Evolutionary conservation across 768 basidiomycete genomes (phyloP).

Genomic region (Phanerodontia chrysosporium): DNA sequence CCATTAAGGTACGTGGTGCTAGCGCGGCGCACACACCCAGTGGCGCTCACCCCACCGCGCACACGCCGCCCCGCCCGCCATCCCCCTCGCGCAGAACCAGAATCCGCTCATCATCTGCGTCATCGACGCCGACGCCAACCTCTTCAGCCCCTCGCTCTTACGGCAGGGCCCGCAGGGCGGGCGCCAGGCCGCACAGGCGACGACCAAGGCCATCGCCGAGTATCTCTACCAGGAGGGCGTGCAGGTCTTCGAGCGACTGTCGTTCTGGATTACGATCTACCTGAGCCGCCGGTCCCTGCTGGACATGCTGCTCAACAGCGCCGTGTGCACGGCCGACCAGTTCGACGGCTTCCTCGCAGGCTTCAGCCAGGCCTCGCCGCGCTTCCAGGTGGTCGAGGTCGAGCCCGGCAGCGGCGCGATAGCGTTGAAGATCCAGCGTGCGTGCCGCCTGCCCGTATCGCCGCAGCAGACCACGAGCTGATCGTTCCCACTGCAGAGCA

Average conservation of each 20-base stretch:
- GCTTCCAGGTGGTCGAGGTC: constrained; percentile 68
- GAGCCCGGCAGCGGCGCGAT: constrained; percentile 58
- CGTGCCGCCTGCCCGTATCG: not conserved
- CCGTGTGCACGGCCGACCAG: constrained; percentile 59
- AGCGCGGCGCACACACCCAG: not conserved
- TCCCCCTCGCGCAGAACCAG: constrained; percentile 60
- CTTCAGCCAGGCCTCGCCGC: constrained; percentile 69
- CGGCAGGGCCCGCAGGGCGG: constrained; percentile 65
- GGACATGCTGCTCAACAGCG: constrained; percentile 45
- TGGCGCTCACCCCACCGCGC: not conserved
- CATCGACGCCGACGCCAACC: constrained; percentile 67
- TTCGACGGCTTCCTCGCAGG: constrained; percentile 58
- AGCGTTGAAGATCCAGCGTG: constrained; percentile 71
- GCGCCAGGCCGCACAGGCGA: constrained; percentile 50
- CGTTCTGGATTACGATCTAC: constrained; percentile 74
- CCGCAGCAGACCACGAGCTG: not conserved
- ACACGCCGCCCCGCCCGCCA: not conserved
- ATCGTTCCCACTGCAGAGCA: constrained; percentile 43
- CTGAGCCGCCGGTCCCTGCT: constrained; percentile 58
- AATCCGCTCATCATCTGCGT: constrained; percentile 69
- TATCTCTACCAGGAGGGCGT: constrained; percentile 60
- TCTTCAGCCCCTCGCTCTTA: constrained; percentile 59
- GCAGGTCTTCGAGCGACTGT: constrained; percentile 57
- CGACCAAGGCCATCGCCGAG: constrained; percentile 67
- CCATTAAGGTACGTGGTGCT: constrained; percentile 34